Conservation (phyloP, 1,284 basidiomycete species). For the Limonomyces culmigenus region DNA sequence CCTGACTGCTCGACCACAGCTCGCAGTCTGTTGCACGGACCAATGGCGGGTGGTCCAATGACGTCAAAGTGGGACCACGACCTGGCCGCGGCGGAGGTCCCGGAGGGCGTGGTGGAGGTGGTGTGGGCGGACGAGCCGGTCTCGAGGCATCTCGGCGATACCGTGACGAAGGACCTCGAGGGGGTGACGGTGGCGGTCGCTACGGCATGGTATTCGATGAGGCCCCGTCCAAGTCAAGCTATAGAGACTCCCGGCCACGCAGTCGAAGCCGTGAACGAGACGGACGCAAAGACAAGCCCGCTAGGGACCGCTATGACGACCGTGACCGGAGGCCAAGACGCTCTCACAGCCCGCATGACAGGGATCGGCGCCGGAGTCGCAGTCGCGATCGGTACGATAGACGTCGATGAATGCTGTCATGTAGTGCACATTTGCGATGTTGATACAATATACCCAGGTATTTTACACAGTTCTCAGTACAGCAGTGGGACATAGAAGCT, state of each 20-base stretch:
- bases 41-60: constrained; percentile 61
- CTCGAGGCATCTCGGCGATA: constrained; percentile 54
- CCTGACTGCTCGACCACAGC: constrained; percentile 18
- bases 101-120: constrained; percentile 15
- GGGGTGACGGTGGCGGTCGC: constrained; percentile 12
- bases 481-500: constrained; percentile 6
- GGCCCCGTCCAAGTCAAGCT: constrained; percentile 14
- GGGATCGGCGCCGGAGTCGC: constrained; percentile 8
- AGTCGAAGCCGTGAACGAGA: constrained; percentile 8
- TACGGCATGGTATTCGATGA: constrained; percentile 73
- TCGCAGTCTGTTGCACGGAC: constrained; percentile 79
- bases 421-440: background rate
- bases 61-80: constrained; percentile 36
- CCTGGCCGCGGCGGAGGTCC: constrained; percentile 16
- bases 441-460: background rate
- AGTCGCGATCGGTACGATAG: constrained; percentile 9
- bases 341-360: background rate
- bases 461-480: background rate
- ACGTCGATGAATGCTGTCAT: constrained; percentile 1
- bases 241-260: constrained; percentile 8
- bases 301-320: constrained; percentile 8
- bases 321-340: constrained; percentile 8
- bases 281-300: constrained; percentile 1
- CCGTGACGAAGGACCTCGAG: constrained; percentile 27
- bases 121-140: constrained; percentile 56